Conservation (phyloP, 352 stramenopile genomes). For the Phytophthora chlamydospora region DNA sequence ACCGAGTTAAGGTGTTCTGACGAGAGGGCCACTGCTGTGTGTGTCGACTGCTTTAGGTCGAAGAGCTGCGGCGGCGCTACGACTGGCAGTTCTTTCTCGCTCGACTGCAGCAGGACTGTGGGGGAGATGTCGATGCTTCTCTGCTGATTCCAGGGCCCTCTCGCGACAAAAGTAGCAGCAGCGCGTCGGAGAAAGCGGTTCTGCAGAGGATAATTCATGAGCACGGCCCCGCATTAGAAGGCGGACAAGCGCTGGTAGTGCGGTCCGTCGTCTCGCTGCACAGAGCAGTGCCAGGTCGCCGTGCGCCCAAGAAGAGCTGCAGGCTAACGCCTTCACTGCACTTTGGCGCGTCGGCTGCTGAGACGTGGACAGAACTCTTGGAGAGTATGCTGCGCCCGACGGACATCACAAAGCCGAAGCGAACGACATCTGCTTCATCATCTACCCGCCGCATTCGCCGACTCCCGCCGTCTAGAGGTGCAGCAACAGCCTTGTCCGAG, state of each 20-base stretch:
- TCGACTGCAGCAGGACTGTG: slow-evolving; percentile 42
- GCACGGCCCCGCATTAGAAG: slow-evolving; percentile 35
- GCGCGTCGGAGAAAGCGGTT: slow-evolving; percentile 1
- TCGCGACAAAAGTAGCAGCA: background rate
- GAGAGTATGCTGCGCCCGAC: background rate
- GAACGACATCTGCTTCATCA: slow-evolving; percentile 11
- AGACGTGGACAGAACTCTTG: slow-evolving; percentile 33
- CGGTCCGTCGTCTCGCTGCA: slow-evolving; percentile 27
- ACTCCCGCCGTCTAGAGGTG: slow-evolving; percentile 15
- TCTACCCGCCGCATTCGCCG: slow-evolving; percentile 30
- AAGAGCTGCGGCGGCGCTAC: slow-evolving; percentile 22
- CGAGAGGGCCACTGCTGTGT: background rate
- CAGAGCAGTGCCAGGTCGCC: background rate
- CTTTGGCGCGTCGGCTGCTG: slow-evolving; percentile 29
- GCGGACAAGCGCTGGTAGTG: slow-evolving; percentile 21
- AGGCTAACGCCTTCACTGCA: slow-evolving; percentile 33
- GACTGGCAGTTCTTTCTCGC: slow-evolving; percentile 45
- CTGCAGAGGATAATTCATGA: slow-evolving; percentile 28
- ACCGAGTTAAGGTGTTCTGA: background rate
- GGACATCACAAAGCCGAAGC: slow-evolving; percentile 11
- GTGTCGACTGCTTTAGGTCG: slow-evolving; percentile 11
- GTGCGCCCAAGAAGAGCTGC: slow-evolving; percentile 8
- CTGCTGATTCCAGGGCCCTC: slow-evolving; percentile 23
- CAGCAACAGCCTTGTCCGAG: background rate
- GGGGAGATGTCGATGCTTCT: slow-evolving; percentile 18